Evolutionary conservation across 345 rosid species (phyloP), one percentile per base, ranked within the genome.

Genomic region (Anacardium occidentale): DNA sequence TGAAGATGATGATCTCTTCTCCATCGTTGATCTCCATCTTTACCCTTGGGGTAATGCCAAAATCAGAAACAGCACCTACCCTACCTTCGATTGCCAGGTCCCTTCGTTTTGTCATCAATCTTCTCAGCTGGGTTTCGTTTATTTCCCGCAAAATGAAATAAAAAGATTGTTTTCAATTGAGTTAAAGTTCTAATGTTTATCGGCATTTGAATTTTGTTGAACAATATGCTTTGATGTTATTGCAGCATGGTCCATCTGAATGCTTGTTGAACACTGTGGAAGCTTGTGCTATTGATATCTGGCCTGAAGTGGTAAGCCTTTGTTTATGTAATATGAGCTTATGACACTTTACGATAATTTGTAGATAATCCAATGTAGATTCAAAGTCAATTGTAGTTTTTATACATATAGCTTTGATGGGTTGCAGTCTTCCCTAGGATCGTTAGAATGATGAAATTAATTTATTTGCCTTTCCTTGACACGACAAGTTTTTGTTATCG

Each of bases 41-140:
- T 78, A 84, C 22, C 98, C 97, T 0, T 94, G 94, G 94, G 96
- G 97, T 0, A 91, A 94, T 74, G 85, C 95, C 70, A 88, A 75
- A 70, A 76, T 88, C 78, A 52, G 50, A 56, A 2, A 62, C 45
- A 83, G 75, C 75, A 86, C 88, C 80, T 80, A 51, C 81, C 80
- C 90, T 73, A 84, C 96, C 74, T 76, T 84, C 69, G 78, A 60
- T 74, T 91, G 98, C 79, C 97, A 91, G 97, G 98, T 94, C 69
- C 61, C 53, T 15, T 4, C 5, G 14, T 54, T 24, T 62, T 60
- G 18, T 40, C 0, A 55, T 17, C 50, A 20, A 17, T 56, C 42
- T 7, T 56, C 42, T 7, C 32, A 14, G 14, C 24, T 24, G 50
- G 0, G 37, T 4, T 12, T 42, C 54, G 54, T 44, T 59, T 59